phyloP scores from a whole-genome alignment of 805 yeast genomes.

The Saccharomycopsis amapae region DNA sequence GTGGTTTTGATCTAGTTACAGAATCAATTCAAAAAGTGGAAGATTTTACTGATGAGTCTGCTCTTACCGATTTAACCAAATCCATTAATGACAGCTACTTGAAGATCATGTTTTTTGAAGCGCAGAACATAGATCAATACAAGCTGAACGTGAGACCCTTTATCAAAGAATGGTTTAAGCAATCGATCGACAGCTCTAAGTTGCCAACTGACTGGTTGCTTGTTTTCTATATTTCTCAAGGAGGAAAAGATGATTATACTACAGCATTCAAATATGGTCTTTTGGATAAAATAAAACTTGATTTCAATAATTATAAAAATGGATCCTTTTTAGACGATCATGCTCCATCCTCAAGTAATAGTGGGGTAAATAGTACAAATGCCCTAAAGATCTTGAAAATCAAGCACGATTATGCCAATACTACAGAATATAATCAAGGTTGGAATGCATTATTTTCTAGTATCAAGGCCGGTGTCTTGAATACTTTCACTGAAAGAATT shows the following conservation, averaged over 20 bases:
- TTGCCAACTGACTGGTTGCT: constrained; percentile 57
- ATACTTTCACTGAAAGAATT: constrained; percentile 46
- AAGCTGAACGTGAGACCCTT: constrained; percentile 75
- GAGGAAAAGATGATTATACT: constrained; percentile 31
- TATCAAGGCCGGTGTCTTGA: constrained; percentile 43
- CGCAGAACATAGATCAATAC: constrained; percentile 65
- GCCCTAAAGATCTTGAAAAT: constrained; percentile 34
- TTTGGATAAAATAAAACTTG: constrained; percentile 48
- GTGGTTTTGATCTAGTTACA: not conserved
- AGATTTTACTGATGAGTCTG: constrained; percentile 3
- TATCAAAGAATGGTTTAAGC: constrained; percentile 70
- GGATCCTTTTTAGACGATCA: constrained; percentile 11
- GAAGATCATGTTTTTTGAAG: constrained; percentile 60
- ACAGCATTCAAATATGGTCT: constrained; percentile 40
- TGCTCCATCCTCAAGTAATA: constrained; percentile 8
- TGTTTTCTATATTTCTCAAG: constrained; percentile 41
- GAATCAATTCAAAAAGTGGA: not conserved
- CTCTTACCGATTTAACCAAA: constrained; percentile 23
- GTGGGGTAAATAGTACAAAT: constrained; percentile 25
- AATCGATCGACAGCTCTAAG: constrained; percentile 32
- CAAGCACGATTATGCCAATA: constrained; percentile 24
- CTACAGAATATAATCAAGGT: constrained; percentile 37
- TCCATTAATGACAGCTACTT: constrained; percentile 46
- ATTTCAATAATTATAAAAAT: constrained; percentile 33
- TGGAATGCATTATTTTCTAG: constrained; percentile 42